Evolutionary conservation across 2,329 filamentous ascomycete species (phyloP), one percentile per base, ranked within the genome.

Genomic region (Pestalotiopsis sp.): DNA sequence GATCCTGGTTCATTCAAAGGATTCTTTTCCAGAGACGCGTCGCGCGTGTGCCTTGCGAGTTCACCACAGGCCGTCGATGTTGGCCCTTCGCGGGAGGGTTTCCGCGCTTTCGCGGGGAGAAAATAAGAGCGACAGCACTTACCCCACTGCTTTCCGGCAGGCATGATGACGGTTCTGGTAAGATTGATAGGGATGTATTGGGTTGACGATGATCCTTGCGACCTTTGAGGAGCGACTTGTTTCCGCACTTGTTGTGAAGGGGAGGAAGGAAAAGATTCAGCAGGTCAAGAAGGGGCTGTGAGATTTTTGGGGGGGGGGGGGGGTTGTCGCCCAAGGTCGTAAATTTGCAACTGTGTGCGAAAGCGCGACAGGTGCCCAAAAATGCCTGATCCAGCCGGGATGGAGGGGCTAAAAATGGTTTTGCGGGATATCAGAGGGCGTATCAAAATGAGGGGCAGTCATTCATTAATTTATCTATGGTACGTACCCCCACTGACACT

Each of bases 111-210:
- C 64, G 56, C 27, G 31, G 23, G 31, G 31, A 52, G 25, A 45
- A 31, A 45, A 25, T 56, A 52, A 49, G 64, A 58, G 64, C 25
- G 49, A 52, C 39, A 14, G 20, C 45, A 67, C 68, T 70, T 70
- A 70, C 68, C 68, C 68, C 68, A 70, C 68, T 70, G 68, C 62
- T 69, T 69, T 52, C 59, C 61, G 57, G 68, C 61, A 68, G 68
- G 66, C 68, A 70, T 70, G 38, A 23, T 70, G 68, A 58, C 36
- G 20, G 36, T 64, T 64, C 25, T 39, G 60, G 4, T 27, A 39
- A 49, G 59, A n/a, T 14, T 27, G 38, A 31, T 62, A 62, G 59
- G 57, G 12, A 27, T 12, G 27, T 59, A 9, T 52, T 20, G 36
- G 23, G 27, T 31, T 56, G 39, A 31, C 36, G 25, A 49, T 17